Evolutionary conservation across 306 rosid species (phyloP).

Genomic region (Casuarina cunninghamiana): DNA sequence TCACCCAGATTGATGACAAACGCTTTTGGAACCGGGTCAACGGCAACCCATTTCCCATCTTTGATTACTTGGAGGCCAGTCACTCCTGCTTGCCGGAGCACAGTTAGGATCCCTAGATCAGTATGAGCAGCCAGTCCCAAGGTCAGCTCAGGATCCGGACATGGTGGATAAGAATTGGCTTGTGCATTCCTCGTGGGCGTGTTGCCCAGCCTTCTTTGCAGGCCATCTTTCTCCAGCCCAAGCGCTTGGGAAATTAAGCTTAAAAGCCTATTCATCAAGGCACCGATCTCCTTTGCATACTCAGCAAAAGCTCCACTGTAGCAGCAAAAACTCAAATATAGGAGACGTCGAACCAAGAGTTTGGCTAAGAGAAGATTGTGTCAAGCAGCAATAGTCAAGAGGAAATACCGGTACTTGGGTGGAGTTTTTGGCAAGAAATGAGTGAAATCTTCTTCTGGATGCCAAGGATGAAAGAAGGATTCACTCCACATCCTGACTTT

Average conservation of each 20-base stretch:
- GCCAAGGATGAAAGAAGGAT: slow-evolving; percentile 44
- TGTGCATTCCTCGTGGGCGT: slow-evolving; percentile 40
- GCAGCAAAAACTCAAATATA: not conserved
- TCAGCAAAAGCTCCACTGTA: slow-evolving; percentile 41
- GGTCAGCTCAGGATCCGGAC: slow-evolving; percentile 41
- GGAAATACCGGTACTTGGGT: slow-evolving; percentile 24
- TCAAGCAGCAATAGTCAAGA: not conserved
- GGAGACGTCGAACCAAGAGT: not conserved
- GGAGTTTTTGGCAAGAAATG: slow-evolving; percentile 34
- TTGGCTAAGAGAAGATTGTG: too few species aligned
- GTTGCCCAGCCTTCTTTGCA: slow-evolving; percentile 35
- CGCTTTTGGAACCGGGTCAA: slow-evolving; percentile 40
- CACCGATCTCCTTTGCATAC: slow-evolving; percentile 47
- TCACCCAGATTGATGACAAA: slow-evolving; percentile 54
- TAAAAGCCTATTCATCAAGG: slow-evolving; percentile 37
- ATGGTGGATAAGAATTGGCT: slow-evolving; percentile 42
- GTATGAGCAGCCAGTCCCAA: slow-evolving; percentile 39
- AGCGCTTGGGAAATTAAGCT: slow-evolving; percentile 46
- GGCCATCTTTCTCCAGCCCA: slow-evolving; percentile 39
- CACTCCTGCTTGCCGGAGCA: slow-evolving; percentile 34
- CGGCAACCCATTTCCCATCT: slow-evolving; percentile 48
- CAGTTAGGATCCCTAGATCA: slow-evolving; percentile 39
- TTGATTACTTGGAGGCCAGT: slow-evolving; percentile 53
- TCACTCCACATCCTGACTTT: slow-evolving; percentile 49
- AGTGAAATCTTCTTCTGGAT: slow-evolving; percentile 30